phyloP scores from a whole-genome alignment of 2,329 filamentous ascomycete species.

The Amauroascus verrucosus region DNA sequence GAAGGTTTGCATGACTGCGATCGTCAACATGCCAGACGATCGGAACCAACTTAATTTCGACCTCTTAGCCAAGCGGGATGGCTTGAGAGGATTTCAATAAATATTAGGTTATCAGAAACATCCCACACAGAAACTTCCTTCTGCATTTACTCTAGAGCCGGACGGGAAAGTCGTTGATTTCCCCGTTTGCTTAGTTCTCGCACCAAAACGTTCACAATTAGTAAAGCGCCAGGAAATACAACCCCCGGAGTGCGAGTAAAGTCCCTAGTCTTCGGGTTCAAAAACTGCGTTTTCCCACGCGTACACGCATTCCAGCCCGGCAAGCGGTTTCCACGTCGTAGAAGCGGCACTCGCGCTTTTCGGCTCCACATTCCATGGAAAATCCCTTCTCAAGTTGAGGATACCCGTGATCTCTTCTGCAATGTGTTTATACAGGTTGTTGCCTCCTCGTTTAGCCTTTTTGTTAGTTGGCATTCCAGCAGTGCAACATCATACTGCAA shows the following conservation, averaged over 20 bases:
- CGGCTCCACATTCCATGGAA: neutral
- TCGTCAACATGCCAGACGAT: neutral
- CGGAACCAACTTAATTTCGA: neutral
- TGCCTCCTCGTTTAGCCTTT: neutral
- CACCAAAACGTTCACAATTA: neutral
- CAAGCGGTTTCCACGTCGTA: neutral
- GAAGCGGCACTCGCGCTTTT: neutral
- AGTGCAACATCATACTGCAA: neutral
- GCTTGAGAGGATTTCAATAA: neutral
- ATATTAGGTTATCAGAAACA: neutral
- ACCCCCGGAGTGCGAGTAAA: neutral
- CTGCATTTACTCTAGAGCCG: neutral
- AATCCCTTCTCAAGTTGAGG: neutral
- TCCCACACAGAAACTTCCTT: neutral
- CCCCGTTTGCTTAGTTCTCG: neutral
- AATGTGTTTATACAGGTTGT: neutral
- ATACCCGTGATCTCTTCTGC: neutral
- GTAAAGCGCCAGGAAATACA: neutral
- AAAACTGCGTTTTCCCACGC: neutral
- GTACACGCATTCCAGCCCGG: neutral
- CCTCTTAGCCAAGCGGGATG: neutral
- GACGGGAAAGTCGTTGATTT: neutral
- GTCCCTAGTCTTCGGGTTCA: neutral
- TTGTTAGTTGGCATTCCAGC: neutral
- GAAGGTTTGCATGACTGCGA: neutral